Evolutionary conservation across 805 yeast species (phyloP).

Genomic region (Wickerhamomyces silvicola): DNA sequence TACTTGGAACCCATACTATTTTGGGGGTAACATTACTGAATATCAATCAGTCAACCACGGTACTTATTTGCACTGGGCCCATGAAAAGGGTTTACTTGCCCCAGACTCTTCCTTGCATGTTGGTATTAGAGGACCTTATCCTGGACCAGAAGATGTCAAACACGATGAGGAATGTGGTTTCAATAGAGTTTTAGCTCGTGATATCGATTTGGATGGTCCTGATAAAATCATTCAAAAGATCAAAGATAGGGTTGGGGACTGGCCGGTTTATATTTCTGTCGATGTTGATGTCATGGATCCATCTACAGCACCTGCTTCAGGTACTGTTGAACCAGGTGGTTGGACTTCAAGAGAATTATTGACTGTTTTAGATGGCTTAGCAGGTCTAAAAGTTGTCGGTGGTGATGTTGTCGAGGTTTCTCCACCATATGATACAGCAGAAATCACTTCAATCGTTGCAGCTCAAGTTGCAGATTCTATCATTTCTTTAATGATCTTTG

Average conservation of each 20-base stretch:
- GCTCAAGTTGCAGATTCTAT: constrained; percentile 53
- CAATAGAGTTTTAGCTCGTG: constrained; percentile 39
- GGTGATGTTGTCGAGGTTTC: constrained; percentile 50
- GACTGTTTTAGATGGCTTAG: constrained; percentile 35
- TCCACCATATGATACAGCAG: constrained; percentile 60
- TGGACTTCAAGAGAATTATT: constrained; percentile 42
- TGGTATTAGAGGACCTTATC: constrained; percentile 61
- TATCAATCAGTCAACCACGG: constrained; percentile 62
- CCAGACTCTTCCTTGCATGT: constrained; percentile 48
- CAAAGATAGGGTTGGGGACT: constrained; percentile 29
- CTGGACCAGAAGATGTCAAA: constrained; percentile 27
- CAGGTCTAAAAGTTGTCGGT: constrained; percentile 40
- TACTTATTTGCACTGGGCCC: constrained; percentile 63
- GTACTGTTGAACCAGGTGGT: constrained; percentile 50
- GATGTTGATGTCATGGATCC: constrained; percentile 50
- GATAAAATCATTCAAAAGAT: constrained; percentile 31
- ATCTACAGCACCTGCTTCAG: constrained; percentile 46
- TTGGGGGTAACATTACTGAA: constrained; percentile 57
- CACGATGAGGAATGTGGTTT: constrained; percentile 48
- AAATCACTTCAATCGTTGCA: constrained; percentile 57
- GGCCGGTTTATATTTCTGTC: constrained; percentile 40
- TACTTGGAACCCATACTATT: constrained; percentile 58
- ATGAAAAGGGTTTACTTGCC: constrained; percentile 54
- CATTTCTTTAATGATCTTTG: constrained; percentile 33
- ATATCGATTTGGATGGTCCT: constrained; percentile 37